Base-by-base conservation (phyloP, 2,329 filamentous ascomycete species). In the Cladosporium sp. region DNA sequence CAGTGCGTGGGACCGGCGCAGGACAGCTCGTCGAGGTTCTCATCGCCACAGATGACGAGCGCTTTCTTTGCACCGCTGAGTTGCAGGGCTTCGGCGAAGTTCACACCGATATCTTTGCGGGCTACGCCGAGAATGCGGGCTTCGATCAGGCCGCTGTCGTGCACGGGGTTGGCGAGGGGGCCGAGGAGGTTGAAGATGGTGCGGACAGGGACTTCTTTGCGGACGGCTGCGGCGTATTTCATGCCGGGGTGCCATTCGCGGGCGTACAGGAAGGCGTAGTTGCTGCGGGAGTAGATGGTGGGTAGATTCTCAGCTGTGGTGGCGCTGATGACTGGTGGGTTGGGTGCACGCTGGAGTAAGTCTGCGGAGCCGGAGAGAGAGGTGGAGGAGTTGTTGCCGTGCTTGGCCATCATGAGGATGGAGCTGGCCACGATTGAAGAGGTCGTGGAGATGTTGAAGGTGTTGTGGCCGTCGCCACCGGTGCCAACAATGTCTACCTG, bases 181-280 rank as follows among this genome's bases (percentile, higher is more conserved):
- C 93, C 93, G 43, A 98, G 79, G 13, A 98, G 81, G 71, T 98
- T 98, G 82, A 98, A 98, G 59, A 98, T 92, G 2, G 93, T 98
- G 61, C 93, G 83, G 78, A 93, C 92, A 52, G 92, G 92, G 18
- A 98, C 80, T 66, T 94, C 86, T 64, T 83, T 87, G 55, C 93
- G 85, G 56, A 96, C 84, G 2, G 85, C 82, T 4, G 90, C 89
- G 33, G 93, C 90, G 67, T 91, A 85, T 66, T 83, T 85, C 85
- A 97, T 96, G 41, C 90, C 92, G 0, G 90, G 89, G 72, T 98
- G 93, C 77, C 96, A 98, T 58, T 93, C 87, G 33, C 93, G 92
- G 0, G 93, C 93, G 65, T 93, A 97, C 25, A 98, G 79, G 72
- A 98, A 98, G 55, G 86, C 86, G 73, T 97, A 98, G 72, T 95